Conservation (phyloP, 176 grass and related monocot genomes). For the Zea mays region Zm-B73-REFERENCE-NAM-5.0 NC_050096.1:280058501-280059000, state of each 20-base stretch:
- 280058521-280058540: background rate
- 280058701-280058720: background rate
- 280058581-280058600: background rate
- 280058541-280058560: background rate
- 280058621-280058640: background rate
- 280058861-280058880: constrained; percentile 34
- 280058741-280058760: background rate
- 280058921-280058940: background rate
- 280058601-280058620: background rate
- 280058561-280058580: background rate
- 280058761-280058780: background rate
- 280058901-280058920: constrained; percentile 26
- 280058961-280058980: constrained; percentile 75
- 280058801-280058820: background rate
- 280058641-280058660: background rate
- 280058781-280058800: background rate
- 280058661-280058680: background rate
- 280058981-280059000: constrained; percentile 81
- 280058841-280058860: constrained; percentile 12
- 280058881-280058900: constrained; percentile 32
- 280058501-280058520: constrained; percentile 12
- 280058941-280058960: constrained; percentile 69
- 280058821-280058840: constrained; percentile 21
- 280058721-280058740: background rate
- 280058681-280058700: background rate